Evolutionary conservation across 2,329 filamentous ascomycete genomes (phyloP).

Genomic region (Penicillium olsonii): DNA sequence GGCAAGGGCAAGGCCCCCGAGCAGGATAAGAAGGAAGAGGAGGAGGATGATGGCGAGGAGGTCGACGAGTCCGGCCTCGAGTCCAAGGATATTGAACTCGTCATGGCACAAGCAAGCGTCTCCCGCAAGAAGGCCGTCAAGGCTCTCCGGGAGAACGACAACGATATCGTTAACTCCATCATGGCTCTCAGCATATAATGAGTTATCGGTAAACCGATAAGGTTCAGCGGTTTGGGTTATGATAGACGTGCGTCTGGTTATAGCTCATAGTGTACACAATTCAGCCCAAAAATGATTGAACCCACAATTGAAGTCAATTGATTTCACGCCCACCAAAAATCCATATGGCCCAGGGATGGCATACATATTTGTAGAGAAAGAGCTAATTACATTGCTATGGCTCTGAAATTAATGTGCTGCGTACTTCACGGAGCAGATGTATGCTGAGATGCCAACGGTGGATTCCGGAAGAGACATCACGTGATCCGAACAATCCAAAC

Average conservation of each 20-base stretch:
- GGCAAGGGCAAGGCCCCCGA: conserved; percentile 70
- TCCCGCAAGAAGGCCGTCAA: conserved; percentile 99
- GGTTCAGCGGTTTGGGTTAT: conserved; percentile 35
- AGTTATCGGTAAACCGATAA: conserved; percentile 14
- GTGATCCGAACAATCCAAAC: conserved; percentile 38
- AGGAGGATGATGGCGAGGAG: conserved; percentile 93
- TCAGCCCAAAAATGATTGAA: conserved; percentile 36
- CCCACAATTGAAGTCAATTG: conserved; percentile 26
- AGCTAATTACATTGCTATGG: too few relatives aligned
- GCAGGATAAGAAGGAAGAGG: conserved; percentile 69
- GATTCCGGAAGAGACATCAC: conserved; percentile 27
- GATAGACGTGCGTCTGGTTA: conserved; percentile 28
- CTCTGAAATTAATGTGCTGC: background rate
- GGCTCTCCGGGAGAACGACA: conserved; percentile 94
- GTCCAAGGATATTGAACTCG: conserved; percentile 98
- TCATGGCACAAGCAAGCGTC: conserved; percentile 97
- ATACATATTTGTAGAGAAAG: too few relatives aligned
- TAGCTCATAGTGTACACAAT: conserved; percentile 40
- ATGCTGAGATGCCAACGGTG: conserved; percentile 1
- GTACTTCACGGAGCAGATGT: background rate
- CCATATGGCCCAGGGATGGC: too few relatives aligned
- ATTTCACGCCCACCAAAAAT: background rate
- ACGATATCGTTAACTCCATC: conserved; percentile 99
- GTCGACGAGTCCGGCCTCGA: conserved; percentile 93
- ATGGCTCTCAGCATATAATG: conserved; percentile 87